Evolutionary conservation across 345 rosid species (phyloP), one percentile per base, ranked within the genome.

Genomic region (Psidium guajava): DNA sequence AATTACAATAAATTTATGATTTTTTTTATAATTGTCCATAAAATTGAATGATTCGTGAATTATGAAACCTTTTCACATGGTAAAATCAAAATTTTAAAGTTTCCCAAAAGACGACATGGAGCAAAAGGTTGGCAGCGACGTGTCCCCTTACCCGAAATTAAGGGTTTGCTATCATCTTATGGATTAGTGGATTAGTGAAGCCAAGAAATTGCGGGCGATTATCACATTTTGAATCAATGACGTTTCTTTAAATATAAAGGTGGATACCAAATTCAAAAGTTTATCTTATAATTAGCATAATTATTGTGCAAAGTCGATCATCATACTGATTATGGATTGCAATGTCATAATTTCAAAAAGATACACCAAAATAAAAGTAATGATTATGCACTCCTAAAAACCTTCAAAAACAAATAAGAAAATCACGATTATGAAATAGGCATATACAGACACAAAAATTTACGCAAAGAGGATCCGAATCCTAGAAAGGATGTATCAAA

Each of bases 351-450:
- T n/a, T n/a, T n/a, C 18, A 59, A 59, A 59, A 59, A 0, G 36
- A 15, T 6, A 27, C 6, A 42, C 44, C 44, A 42, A 42, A 42
- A 42, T 42, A 42, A 42, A 42, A 42, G 73, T 6, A 6, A 27
- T 3, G 20, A 27, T 6, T 0, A 18, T 61, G 6, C 8, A 28
- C 42, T 61, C 74, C 21, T 3, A 0, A 18, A 0, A 15, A 18
- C 42, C 0, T 14, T 61, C 6, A 5, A 61, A 28, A 61, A 36
- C 15, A 61, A 61, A 61, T 28, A 28, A 61, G 21, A 61, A 61
- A 61, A 28, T 61, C 74, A 15, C 74, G 3, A 15, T 61, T 15
- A 20, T 21, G 16, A 15, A 15, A 61, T 2, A 3, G 5, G 21
- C 74, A 15, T 36, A 15, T 61, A 28, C 11, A 28, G 8, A 61